These are phyloP conservation scores for Aspergillus fumigatus DNA, from an alignment of 2,329 filamentous ascomycete species.

Conservation along the genomic window DNA sequence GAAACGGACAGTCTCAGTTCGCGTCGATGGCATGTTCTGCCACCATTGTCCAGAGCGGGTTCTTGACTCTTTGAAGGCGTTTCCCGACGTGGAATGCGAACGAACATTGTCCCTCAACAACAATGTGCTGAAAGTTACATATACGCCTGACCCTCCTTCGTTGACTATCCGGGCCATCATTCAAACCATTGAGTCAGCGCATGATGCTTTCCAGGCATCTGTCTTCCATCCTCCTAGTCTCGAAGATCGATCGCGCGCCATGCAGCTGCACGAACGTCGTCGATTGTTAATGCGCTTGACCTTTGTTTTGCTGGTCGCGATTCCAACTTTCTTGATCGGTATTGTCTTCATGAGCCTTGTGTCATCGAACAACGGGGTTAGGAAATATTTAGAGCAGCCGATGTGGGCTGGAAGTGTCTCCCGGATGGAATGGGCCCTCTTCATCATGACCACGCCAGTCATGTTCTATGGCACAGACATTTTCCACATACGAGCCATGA, in stretches of 20 bases:
- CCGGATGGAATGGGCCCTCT: constrained; percentile 72
- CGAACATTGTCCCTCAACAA: constrained; percentile 52
- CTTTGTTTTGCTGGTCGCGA: constrained; percentile 63
- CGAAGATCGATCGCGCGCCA: constrained; percentile 71
- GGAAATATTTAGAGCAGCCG: constrained; percentile 64
- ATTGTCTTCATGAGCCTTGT: constrained; percentile 89
- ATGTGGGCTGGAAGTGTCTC: constrained; percentile 67
- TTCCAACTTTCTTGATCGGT: constrained; percentile 82
- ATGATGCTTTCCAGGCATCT: constrained; percentile 61
- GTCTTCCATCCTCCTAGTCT: constrained; percentile 78
- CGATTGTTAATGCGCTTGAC: constrained; percentile 66
- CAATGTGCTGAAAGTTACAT: constrained; percentile 67
- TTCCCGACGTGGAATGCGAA: constrained; percentile 45
- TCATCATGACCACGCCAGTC: constrained; percentile 76
- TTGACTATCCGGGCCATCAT: constrained; percentile 76
- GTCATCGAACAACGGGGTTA: constrained; percentile 52
- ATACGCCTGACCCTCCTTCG: constrained; percentile 61
- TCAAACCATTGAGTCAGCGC: constrained; percentile 59
- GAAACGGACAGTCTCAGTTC: constrained; percentile 59
- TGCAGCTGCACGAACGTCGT: constrained; percentile 66
- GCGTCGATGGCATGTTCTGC: constrained; percentile 70
- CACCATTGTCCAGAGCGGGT: constrained; percentile 59
- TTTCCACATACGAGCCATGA: constrained; percentile 74
- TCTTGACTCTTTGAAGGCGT: constrained; percentile 32
- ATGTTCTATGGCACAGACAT: constrained; percentile 83